phyloP scores from a whole-genome alignment of 768 basidiomycete genomes.

The Lactarius akahatsu region DNA sequence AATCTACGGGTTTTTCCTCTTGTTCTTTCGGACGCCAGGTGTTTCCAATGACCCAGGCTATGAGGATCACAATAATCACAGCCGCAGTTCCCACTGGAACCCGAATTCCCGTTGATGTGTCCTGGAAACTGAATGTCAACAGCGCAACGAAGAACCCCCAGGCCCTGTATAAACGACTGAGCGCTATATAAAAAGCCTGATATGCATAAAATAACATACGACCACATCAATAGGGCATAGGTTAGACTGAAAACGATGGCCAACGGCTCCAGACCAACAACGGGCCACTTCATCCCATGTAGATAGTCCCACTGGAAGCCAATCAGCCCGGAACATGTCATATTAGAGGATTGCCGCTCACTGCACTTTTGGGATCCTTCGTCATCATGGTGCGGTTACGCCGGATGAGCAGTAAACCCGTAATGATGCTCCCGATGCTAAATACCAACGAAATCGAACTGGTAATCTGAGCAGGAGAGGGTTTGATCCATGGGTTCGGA shows the following conservation, averaged over 20 bases:
- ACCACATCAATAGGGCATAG: too few species aligned
- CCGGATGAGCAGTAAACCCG: constrained; percentile 48
- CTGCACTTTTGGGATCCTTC: constrained; percentile 32
- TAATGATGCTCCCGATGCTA: constrained; percentile 37
- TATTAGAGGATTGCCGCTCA: constrained; percentile 24
- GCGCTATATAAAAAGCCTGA: too few species aligned
- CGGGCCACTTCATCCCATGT: constrained; percentile 29
- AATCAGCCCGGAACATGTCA: not conserved
- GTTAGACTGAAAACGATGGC: too few species aligned
- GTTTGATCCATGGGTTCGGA: constrained; percentile 24
- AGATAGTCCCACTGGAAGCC: constrained; percentile 32
- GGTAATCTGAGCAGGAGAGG: constrained; percentile 48
- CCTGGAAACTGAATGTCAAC: constrained; percentile 17
- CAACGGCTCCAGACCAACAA: constrained; percentile 38
- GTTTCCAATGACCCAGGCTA: constrained; percentile 11
- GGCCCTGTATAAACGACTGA: too few species aligned
- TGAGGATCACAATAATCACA: not conserved
- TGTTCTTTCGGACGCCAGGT: constrained; percentile 3
- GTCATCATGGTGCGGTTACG: constrained; percentile 43
- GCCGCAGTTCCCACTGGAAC: not conserved
- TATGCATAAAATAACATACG: too few species aligned
- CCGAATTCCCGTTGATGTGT: not conserved
- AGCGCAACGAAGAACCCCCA: constrained; percentile 41
- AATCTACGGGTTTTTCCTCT: not conserved
- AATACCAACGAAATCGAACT: constrained; percentile 48